phyloP scores from a whole-genome alignment of 257 asterid species.

The Gentiana straminea region DNA sequence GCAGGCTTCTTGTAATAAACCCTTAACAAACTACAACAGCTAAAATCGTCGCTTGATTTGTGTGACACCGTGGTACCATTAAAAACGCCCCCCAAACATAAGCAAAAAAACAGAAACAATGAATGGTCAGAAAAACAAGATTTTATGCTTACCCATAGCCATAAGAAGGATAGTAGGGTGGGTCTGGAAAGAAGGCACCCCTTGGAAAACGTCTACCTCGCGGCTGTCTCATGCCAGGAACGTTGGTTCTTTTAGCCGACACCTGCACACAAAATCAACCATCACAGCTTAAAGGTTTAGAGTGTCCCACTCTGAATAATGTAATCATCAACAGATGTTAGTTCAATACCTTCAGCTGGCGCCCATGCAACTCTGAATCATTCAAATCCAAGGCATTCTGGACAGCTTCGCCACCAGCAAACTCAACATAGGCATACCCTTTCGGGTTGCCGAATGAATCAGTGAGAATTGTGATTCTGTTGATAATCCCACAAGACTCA shows the following conservation, averaged over 20 bases:
- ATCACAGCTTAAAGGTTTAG: background rate
- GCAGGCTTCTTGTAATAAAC: no score
- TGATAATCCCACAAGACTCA: slow-evolving; percentile 40
- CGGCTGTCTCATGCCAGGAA: slow-evolving; percentile 49
- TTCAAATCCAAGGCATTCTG: slow-evolving; percentile 32
- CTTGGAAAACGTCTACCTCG: slow-evolving; percentile 35
- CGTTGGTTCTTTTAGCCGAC: slow-evolving; percentile 46
- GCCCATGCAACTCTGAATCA: slow-evolving; percentile 41
- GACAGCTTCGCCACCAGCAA: slow-evolving; percentile 36
- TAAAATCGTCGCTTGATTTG: no score
- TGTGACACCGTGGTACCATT: no score
- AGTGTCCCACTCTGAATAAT: background rate
- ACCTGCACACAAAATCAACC: slow-evolving; percentile 25
- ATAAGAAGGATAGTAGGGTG: slow-evolving; percentile 23
- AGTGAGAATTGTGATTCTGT: slow-evolving; percentile 39
- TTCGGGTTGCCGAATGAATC: slow-evolving; percentile 41
- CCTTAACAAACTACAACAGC: no score
- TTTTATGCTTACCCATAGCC: no score
- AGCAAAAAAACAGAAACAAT: no score
- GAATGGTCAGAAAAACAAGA: no score
- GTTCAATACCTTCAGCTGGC: slow-evolving; percentile 35
- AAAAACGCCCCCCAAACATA: no score
- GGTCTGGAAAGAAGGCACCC: slow-evolving; percentile 28
- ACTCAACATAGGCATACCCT: slow-evolving; percentile 49
- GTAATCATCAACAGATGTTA: background rate